Percentiles rank a stretch among this genome's conserved stretches.
These are phyloP conservation scores for Globisporangium orthogonon DNA, from an alignment of 352 stramenopile species.

Conservation along the genomic window DNA sequence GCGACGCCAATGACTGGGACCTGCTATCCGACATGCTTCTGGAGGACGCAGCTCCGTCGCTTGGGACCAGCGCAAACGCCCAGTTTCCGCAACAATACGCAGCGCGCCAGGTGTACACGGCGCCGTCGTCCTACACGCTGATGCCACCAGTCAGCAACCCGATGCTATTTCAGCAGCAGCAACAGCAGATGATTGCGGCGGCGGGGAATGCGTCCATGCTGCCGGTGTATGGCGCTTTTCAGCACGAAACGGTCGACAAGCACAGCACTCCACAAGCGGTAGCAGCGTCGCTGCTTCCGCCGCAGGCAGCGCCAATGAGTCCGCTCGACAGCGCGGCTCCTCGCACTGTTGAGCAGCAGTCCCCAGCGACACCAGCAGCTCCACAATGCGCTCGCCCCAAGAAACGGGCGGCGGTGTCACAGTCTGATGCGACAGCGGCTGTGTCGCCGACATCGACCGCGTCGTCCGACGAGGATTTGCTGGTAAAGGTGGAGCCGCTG, in stretches of 20 bases:
- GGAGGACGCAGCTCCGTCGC: constrained; percentile 26
- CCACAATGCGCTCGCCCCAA: not conserved
- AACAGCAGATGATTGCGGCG: not conserved
- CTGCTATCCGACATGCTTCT: constrained; percentile 52
- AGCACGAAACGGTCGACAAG: too few species aligned
- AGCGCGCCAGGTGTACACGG: not conserved
- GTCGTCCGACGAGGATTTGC: not conserved
- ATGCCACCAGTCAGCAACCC: not conserved
- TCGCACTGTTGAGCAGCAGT: too few species aligned
- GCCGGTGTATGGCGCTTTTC: not conserved
- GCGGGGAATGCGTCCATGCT: not conserved
- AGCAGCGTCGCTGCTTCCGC: not conserved
- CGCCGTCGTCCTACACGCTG: not conserved
- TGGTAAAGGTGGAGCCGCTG: constrained; percentile 17
- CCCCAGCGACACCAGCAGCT: not conserved
- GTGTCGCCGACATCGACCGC: not conserved
- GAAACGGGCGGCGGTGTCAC: not conserved
- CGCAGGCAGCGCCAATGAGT: too few species aligned
- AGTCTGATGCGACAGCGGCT: not conserved
- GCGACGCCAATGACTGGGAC: constrained; percentile 41
- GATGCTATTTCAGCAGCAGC: constrained; percentile 7
- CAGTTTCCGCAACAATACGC: not conserved
- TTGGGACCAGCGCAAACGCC: not conserved
- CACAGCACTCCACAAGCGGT: not conserved
- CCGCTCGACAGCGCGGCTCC: too few species aligned